Evolutionary conservation across 2,329 filamentous ascomycete genomes (phyloP).

Genomic region (Aspergillus sp.): DNA sequence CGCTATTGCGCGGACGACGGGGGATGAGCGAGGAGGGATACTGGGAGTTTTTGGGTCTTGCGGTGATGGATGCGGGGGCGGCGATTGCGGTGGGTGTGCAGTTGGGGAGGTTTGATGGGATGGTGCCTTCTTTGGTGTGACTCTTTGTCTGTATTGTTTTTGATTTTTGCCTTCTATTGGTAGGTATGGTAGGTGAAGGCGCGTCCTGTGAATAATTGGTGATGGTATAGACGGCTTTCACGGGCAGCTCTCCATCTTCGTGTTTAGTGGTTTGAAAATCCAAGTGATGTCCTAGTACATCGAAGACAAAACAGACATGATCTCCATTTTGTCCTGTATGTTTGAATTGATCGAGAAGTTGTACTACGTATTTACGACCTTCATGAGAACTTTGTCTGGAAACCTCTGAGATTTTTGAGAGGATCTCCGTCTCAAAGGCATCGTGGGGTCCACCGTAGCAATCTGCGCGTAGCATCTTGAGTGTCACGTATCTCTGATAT

Average conservation of each 20-base stretch:
- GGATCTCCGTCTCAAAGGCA: constrained; percentile 24
- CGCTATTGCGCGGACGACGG: not conserved
- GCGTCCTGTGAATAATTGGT: too few relatives aligned
- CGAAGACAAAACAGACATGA: constrained; percentile 28
- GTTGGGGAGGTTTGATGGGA: constrained; percentile 7
- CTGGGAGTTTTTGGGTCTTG: constrained; percentile 4
- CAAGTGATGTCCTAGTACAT: constrained; percentile 26
- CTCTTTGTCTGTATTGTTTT: not conserved
- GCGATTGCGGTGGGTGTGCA: not conserved
- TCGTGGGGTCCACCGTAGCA: constrained; percentile 23
- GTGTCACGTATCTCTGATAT: constrained; percentile 19
- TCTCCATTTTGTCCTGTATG: constrained; percentile 28
- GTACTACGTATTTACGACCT: constrained; percentile 18
- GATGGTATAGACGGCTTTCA: constrained; percentile 1
- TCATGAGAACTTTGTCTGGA: constrained; percentile 16
- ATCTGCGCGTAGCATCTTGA: constrained; percentile 26
- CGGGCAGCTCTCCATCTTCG: constrained; percentile 22
- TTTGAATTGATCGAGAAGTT: constrained; percentile 23
- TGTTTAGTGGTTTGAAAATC: constrained; percentile 20
- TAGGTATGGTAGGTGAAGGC: too few relatives aligned
- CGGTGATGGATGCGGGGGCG: constrained; percentile 1
- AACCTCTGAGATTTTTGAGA: constrained; percentile 16
- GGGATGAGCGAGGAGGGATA: constrained; percentile 7
- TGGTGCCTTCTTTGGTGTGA: not conserved
- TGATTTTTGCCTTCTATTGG: not conserved